Base-by-base conservation (phyloP, 176 grass and related monocot genomes). In the Musa beccarii region DNA sequence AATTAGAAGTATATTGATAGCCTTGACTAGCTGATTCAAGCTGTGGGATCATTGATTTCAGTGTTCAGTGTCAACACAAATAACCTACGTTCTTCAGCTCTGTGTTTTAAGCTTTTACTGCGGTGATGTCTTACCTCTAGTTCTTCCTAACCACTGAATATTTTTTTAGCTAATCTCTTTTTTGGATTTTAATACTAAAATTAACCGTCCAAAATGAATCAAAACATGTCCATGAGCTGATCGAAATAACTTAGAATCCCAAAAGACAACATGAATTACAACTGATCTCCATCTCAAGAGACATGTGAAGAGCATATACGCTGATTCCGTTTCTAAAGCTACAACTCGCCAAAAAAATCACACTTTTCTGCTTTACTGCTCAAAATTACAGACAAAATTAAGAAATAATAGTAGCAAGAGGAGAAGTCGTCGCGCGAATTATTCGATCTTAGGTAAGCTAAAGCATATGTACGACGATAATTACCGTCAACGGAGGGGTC, bases 401-500 rank as follows among this genome's bases (percentile, higher is more conserved):
- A 11, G 15, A 78, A 13, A 29, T 14, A 8, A 22, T 12, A 15
- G 25, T 10, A 15, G 12, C 25, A 25, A 53, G 34, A 6, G 1
- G 11, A 69, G 29, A 43, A 7, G 8, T 50, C 14, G 50, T 69
- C 1, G 66, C 28, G 20, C 2, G 34, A 69, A 69, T 20, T 69
- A 17, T 50, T 69, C 34, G 0, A 43, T 6, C 34, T 43, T 43
- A 43, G 34, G 34, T 43, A 43, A 43, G 34, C 0, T 43, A 43
- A 43, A 5, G 34, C 34, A 80, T 50, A 72, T 56, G 9, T 8
- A 22, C 26, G 74, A 1, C 16, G 52, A 15, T 5, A 74, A 76
- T 86, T 75, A 89, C 87, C 22, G 68, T 83, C 34, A 68, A 9
- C 0, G 81, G 87, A 11, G 84, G 84, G 23, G 71, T 66, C 12